Conservation (phyloP, 2,329 filamentous ascomycete species). For the Magnaporthiopsis incrustans region DNA sequence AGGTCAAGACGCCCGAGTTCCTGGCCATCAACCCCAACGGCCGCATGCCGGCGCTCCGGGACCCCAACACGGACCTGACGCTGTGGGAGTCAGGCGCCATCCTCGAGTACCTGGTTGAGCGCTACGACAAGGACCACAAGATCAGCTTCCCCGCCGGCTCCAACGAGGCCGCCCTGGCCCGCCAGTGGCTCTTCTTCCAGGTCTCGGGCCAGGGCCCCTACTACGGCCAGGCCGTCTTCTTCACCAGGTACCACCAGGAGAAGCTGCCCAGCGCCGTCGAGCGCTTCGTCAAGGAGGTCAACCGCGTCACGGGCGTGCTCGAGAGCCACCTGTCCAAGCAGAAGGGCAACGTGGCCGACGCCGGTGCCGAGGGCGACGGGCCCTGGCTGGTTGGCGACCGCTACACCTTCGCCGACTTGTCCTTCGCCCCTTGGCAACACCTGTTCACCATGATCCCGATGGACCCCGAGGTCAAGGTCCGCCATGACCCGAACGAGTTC, state of each 20-base stretch:
- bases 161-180: constrained; percentile 25
- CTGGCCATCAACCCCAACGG: constrained; percentile 11
- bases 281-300: constrained; percentile 19
- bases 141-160: constrained; percentile 28
- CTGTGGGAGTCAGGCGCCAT: constrained; percentile 44
- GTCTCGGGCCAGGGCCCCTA: constrained; percentile 34
- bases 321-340: constrained; percentile 14
- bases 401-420: constrained; percentile 17
- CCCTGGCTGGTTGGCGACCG: constrained; percentile 19
- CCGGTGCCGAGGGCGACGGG: constrained; percentile 7
- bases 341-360: neutral
- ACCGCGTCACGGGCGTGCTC: constrained; percentile 18
- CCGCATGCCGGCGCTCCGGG: constrained; percentile 11
- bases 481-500: constrained; percentile 58
- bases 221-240: constrained; percentile 26
- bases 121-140: constrained; percentile 33
- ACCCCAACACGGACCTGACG: constrained; percentile 33
- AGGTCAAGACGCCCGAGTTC: constrained; percentile 24
- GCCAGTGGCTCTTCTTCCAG: constrained; percentile 37
- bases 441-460: constrained; percentile 2
- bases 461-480: neutral
- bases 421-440: constrained; percentile 16
- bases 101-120: constrained; percentile 36
- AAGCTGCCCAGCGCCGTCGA: constrained; percentile 15
- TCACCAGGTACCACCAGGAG: constrained; percentile 18